These are phyloP conservation scores for Saccharomycopsis synnaedendra DNA, from an alignment of 805 yeast genomes.

Conservation along the genomic window DNA sequence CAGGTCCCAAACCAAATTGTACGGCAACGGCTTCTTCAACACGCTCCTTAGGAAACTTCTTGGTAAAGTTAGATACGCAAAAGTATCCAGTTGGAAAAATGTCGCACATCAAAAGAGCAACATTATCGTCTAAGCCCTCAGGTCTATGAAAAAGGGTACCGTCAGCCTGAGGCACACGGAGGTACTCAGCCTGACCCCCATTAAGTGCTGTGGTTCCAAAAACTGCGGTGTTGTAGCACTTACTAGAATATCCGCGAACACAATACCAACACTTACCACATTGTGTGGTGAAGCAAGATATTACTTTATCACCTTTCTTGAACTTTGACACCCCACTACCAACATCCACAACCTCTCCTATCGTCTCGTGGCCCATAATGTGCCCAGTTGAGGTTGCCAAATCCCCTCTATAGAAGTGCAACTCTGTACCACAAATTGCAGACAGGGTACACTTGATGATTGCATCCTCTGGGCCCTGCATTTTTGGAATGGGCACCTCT, in stretches of 20 bases:
- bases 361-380: slow-evolving; percentile 42
- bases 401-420: slow-evolving; percentile 45
- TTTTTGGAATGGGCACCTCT: slow-evolving; percentile 28
- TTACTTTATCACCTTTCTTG: slow-evolving; percentile 34
- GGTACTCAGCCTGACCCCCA: slow-evolving; percentile 56
- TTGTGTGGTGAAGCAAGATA: slow-evolving; percentile 40
- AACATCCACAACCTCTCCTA: slow-evolving; percentile 31
- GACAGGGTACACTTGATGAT: slow-evolving; percentile 35
- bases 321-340: slow-evolving; percentile 27
- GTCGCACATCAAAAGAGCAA: slow-evolving; percentile 49
- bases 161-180: slow-evolving; percentile 46
- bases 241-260: slow-evolving; percentile 39
- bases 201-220: slow-evolving; percentile 47
- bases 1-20: slow-evolving; percentile 53
- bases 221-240: slow-evolving; percentile 42
- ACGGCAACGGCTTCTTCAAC: slow-evolving; percentile 30
- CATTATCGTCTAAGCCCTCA: slow-evolving; percentile 26
- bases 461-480: slow-evolving; percentile 30
- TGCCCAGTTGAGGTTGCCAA: slow-evolving; percentile 27
- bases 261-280: slow-evolving; percentile 55
- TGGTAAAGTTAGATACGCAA: slow-evolving; percentile 41
- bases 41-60: slow-evolving; percentile 26
- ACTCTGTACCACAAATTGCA: slow-evolving; percentile 45
- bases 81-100: slow-evolving; percentile 54
- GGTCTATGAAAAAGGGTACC: slow-evolving; percentile 38